A percentile compares a stretch with the other conserved stretches of the same genome.
Conservation (phyloP, 441 rosid genomes). For the Populus hybrid region DNA sequence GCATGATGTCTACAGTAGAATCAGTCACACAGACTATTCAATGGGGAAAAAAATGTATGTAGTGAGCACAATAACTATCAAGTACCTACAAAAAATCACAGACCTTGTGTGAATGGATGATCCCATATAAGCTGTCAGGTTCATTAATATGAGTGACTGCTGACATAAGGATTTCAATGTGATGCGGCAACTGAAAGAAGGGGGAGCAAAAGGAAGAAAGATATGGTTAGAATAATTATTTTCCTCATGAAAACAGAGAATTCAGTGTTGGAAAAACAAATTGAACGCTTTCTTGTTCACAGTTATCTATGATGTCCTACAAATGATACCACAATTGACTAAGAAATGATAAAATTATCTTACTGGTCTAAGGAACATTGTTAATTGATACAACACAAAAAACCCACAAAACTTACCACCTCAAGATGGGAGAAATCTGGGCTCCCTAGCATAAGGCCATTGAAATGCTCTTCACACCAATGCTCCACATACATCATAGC, state of each 20-base stretch:
- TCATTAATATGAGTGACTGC: constrained; percentile 92
- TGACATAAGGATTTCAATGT: constrained; percentile 79
- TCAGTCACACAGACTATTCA: not conserved
- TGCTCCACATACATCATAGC: constrained; percentile 89
- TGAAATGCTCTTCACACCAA: constrained; percentile 95
- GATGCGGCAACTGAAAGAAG: constrained; percentile 64
- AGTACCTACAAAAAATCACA: constrained; percentile 18
- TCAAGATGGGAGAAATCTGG: constrained; percentile 91
- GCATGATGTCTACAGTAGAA: not conserved
- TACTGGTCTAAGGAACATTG: not conserved
- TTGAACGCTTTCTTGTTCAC: constrained; percentile 3
- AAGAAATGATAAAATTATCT: not conserved
- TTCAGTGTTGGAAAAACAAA: not conserved
- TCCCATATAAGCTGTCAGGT: constrained; percentile 96
- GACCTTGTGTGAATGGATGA: constrained; percentile 88
- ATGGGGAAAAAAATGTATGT: not conserved
- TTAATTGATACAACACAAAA: not conserved
- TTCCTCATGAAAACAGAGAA: not conserved
- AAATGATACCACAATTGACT: not conserved
- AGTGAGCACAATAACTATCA: constrained; percentile 6
- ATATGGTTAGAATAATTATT: not conserved
- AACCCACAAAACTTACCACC: constrained; percentile 47
- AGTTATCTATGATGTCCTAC: not conserved
- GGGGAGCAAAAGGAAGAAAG: not conserved
- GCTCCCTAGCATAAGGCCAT: constrained; percentile 66